Evolutionary conservation across 225 moss, liverwort and hornwort species (phyloP), one percentile per base, ranked within the genome.

Genomic region (Takakia lepidozioides): DNA sequence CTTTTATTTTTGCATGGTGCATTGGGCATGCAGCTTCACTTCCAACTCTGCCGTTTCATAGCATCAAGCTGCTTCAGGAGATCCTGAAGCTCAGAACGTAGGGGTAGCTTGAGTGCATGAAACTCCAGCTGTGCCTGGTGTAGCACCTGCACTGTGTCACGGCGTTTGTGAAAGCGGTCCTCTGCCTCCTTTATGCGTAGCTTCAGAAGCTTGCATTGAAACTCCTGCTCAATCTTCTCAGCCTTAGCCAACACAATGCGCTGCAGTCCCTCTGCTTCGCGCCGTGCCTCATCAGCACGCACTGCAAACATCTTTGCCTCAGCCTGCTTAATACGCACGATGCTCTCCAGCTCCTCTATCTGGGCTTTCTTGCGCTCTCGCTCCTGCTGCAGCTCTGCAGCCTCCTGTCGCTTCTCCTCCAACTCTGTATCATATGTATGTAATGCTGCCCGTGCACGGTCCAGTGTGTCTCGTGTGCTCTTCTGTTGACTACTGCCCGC

Each of bases 231-330:
- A n/a, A n/a, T n/a, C n/a, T 85, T 87, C 54, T 90, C 91, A 49
- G 65, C 70, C 56, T 98, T 98, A 36, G 84, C 83, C 55, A 83
- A 53, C 58, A 91, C 87, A 14, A 98, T 98, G 4, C 80, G 90
- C 42, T 87, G 73, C 36, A 98, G 51, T 25, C 82, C 90, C 56
- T 91, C 95, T 20, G 95, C 90, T 64, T 90, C 90, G 46, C 82
- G 77, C 19, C 95, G 87, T 26, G 84, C 91, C 62, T 98, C 87
- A 30, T 98, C 95, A 22, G 95, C 95, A 34, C 91, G 91, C 59
- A 75, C 64, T 56, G 87, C 80, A 29, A 87, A 83, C 80, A 85
- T 70, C 66, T 81, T 85, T 10, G 90, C 90, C 72, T 91, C 90
- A 14, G 80, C 87, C 73, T 91, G 87, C 49, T 84, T 91, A 43